Base-by-base conservation (phyloP, 129 eudicot genomes). In the Ambrosia trifida region DNA sequence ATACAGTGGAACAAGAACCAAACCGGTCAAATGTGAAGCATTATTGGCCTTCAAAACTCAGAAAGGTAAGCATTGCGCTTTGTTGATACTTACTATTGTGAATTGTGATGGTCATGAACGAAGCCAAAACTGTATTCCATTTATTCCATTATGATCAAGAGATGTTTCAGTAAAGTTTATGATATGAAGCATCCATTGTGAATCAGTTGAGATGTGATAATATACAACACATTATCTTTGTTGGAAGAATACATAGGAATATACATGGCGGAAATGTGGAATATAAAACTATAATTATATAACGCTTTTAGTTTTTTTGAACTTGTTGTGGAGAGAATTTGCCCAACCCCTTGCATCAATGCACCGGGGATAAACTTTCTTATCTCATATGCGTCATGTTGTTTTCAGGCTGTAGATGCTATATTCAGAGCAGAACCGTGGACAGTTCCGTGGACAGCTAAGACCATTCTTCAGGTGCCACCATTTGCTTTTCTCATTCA, bases 381-480 rank as follows among this genome's bases (percentile, higher is more conserved):
- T 16, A 8, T 40, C 72, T 13, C 35, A 19, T 19, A 45, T 49
- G 53, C 16, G 3, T 49, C 20, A 13, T 19, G 58, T 20, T 61
- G 38, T 62, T 73, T 80, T 58, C 85, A 86, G 92, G 81, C 76
- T 72, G 60, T 65, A 46, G 80, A 70, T 69, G 72, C 76, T 40
- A 72, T 81, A 56, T 76, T 81, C 41, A 61, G 62, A 7, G 83
- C 84, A 65, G 73, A 83, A 72, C 86, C 66, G 50, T 83, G 92
- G 88, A 83, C 83, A 35, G 86, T 81, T 46, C 91, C 91, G 35
- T 86, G 88, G 92, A 78, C 88, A 58, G 83, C 86, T 44, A 82
- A 79, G 59, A 86, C 88, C 68, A 83, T 86, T 58, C 20, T 86
- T 69, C 92, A 86, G 82, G 91, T 75, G n/a, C 57, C 10, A 24